Conservation (phyloP, 2,329 filamentous ascomycete species). For the Alternaria gaisen region DNA sequence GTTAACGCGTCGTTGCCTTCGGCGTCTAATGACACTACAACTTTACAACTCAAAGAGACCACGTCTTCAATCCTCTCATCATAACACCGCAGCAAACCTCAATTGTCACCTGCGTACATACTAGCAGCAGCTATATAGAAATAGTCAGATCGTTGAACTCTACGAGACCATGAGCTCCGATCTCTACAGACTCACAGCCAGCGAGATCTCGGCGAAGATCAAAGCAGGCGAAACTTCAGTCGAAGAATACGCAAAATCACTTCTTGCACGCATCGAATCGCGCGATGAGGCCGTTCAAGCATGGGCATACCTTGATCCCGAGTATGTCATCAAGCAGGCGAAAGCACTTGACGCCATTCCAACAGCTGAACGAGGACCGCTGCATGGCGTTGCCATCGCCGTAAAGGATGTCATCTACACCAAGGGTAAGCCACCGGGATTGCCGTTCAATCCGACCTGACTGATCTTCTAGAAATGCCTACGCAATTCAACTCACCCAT, state of each 20-base stretch:
- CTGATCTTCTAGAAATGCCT: constrained; percentile 59
- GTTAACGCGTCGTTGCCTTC: background rate
- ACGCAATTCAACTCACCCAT: constrained; percentile 65
- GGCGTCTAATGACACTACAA: background rate
- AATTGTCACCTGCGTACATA: background rate
- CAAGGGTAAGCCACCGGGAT: constrained; percentile 46
- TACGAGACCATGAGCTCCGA: constrained; percentile 8
- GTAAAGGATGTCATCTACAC: constrained; percentile 67
- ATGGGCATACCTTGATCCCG: constrained; percentile 43
- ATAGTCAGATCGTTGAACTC: rapidly evolving
- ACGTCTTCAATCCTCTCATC: background rate
- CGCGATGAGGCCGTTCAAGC: constrained; percentile 39
- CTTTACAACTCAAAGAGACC: background rate
- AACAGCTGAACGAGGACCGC: constrained; percentile 58
- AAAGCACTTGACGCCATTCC: constrained; percentile 61
- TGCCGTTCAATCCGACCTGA: background rate
- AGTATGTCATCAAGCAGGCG: constrained; percentile 61
- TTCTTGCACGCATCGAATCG: constrained; percentile 36
- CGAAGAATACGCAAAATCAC: constrained; percentile 41
- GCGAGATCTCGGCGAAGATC: constrained; percentile 34
- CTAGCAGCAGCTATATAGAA: background rate
- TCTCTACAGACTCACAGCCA: constrained; percentile 34
- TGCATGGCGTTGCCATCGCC: constrained; percentile 67
- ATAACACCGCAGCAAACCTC: background rate
- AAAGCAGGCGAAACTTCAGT: constrained; percentile 36